Evolutionary conservation across 768 basidiomycete genomes (phyloP).

Genomic region (Lactarius hatsudake): DNA sequence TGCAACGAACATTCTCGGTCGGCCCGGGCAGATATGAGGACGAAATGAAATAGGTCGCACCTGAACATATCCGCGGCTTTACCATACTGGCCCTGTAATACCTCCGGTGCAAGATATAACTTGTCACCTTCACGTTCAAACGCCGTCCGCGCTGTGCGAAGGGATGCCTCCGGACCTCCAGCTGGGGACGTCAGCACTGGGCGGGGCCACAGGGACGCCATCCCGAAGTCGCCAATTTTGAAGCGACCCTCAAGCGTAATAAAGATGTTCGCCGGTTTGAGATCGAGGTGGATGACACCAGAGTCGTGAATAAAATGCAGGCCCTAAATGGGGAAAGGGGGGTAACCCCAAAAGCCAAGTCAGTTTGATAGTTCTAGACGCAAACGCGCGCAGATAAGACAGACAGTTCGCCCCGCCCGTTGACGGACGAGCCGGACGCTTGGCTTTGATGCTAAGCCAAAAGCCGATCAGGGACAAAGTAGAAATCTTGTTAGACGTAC

Average conservation of each 20-base stretch:
- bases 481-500: slow-evolving; percentile 47
- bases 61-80: slow-evolving; percentile 96
- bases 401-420: not conserved
- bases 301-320: slow-evolving; percentile 85
- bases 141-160: slow-evolving; percentile 34
- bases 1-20: slow-evolving; percentile 4
- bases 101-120: slow-evolving; percentile 94
- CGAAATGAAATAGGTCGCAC: slow-evolving; percentile 39
- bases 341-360: slow-evolving; percentile 24
- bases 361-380: slow-evolving; percentile 22
- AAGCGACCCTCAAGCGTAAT: slow-evolving; percentile 83
- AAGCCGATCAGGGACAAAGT: slow-evolving; percentile 27
- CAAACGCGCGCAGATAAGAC: not conserved
- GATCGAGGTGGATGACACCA: slow-evolving; percentile 89
- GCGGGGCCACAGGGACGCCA: slow-evolving; percentile 93
- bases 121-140: slow-evolving; percentile 98
- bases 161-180: slow-evolving; percentile 24
- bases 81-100: slow-evolving; percentile 87
- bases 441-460: slow-evolving; percentile 28
- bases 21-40: not conserved
- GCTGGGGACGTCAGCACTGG: slow-evolving; percentile 33
- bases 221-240: slow-evolving; percentile 98
- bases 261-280: slow-evolving; percentile 97
- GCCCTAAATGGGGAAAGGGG: slow-evolving; percentile 47
- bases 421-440: not conserved